phyloP scores from a whole-genome alignment of 1,284 basidiomycete genomes.

The Athelia psychrophila region DNA sequence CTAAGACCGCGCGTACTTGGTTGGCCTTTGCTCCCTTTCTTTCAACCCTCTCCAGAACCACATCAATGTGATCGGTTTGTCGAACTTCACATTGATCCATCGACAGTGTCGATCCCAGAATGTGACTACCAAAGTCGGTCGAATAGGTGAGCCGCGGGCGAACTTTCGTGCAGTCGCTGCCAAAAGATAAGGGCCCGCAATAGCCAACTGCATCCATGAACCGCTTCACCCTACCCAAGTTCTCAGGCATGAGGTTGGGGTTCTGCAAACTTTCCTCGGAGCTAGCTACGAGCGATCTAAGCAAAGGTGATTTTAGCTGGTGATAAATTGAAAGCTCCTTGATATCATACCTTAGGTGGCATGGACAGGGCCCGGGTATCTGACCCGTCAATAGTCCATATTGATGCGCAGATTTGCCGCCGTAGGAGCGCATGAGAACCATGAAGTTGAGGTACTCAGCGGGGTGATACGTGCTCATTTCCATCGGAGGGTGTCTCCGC shows the following conservation, averaged over 20 bases:
- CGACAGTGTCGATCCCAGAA: constrained; percentile 12
- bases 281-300: constrained; percentile 8
- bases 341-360: neutral
- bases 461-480: neutral
- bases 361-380: neutral
- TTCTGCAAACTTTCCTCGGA: constrained; percentile 12
- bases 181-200: constrained; percentile 12
- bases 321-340: too few relatives aligned
- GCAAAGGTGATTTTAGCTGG: too few relatives aligned
- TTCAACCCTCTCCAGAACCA: constrained; percentile 11
- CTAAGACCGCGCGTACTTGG: constrained; percentile 19
- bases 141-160: constrained; percentile 18
- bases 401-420: neutral
- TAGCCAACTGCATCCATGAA: constrained; percentile 11
- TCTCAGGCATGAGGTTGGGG: constrained; percentile 14
- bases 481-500: neutral
- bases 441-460: neutral
- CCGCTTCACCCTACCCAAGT: constrained; percentile 14
- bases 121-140: constrained; percentile 22
- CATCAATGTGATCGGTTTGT: constrained; percentile 17
- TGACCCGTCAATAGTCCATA: neutral
- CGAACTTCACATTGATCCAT: constrained; percentile 17
- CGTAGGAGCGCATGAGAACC: neutral
- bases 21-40: constrained; percentile 16
- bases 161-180: constrained; percentile 23